Percentiles rank a stretch among this genome's conserved stretches.
phyloP scores from a whole-genome alignment of 768 basidiomycete genomes.

The Ramaria sp. region DNA sequence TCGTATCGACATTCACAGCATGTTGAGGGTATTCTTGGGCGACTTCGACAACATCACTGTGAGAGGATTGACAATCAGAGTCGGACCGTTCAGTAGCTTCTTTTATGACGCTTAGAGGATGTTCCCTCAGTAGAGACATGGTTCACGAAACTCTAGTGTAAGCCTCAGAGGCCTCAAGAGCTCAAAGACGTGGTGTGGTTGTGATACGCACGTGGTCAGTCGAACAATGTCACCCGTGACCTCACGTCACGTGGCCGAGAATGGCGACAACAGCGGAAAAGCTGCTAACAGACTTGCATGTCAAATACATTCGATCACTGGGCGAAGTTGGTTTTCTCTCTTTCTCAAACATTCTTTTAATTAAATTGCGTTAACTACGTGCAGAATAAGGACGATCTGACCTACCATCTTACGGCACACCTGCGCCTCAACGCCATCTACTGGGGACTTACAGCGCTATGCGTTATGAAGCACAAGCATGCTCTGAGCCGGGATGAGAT shows the following conservation, averaged over 20 bases:
- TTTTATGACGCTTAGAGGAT: neutral
- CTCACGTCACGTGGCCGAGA: too few relatives aligned
- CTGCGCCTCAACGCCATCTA: conserved; percentile 93
- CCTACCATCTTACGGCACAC: conserved; percentile 87
- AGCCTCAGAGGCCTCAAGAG: too few relatives aligned
- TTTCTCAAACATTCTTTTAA: neutral
- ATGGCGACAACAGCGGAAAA: neutral
- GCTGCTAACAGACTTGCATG: conserved; percentile 48
- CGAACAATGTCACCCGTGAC: too few relatives aligned
- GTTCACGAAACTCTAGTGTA: neutral
- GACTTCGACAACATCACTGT: neutral
- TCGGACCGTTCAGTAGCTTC: conserved; percentile 1
- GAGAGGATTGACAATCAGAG: neutral
- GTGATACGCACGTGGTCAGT: too few relatives aligned
- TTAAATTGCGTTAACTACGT: too few relatives aligned
- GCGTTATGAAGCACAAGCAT: conserved; percentile 66
- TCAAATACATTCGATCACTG: conserved; percentile 65
- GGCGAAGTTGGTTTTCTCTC: conserved; percentile 41
- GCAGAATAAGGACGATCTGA: conserved; percentile 69
- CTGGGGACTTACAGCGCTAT: conserved; percentile 89
- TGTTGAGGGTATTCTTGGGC: neutral
- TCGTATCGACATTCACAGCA: neutral
- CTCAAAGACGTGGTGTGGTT: too few relatives aligned
- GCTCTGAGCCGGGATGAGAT: conserved; percentile 77
- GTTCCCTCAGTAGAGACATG: neutral